These are phyloP conservation scores for Dioszegia crocea DNA, from an alignment of 768 basidiomycete species.

Conservation along the genomic window DNA sequence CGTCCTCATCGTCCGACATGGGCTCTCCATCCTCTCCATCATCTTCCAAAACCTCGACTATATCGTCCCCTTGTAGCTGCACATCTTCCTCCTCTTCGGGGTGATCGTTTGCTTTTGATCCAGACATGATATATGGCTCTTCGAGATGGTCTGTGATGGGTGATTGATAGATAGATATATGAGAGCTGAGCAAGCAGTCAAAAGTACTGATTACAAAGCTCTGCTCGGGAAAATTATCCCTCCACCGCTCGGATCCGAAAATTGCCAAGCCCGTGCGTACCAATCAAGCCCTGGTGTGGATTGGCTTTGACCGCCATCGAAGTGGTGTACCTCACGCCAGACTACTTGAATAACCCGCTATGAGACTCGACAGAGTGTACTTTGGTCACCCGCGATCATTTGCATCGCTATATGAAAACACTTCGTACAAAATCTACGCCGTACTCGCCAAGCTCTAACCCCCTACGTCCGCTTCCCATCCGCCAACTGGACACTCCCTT, in stretches of 20 bases:
- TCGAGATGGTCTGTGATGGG: not conserved
- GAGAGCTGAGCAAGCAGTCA: not conserved
- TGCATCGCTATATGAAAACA: no score
- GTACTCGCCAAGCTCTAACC: no score
- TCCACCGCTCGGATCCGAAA: not conserved
- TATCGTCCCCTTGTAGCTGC: constrained; percentile 29
- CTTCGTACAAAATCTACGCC: no score
- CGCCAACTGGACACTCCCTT: no score
- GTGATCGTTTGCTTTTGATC: not conserved
- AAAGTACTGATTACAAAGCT: not conserved
- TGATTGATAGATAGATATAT: not conserved
- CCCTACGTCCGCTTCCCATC: no score
- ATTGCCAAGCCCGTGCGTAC: no score
- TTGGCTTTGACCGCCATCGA: no score
- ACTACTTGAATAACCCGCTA: no score
- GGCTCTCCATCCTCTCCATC: constrained; percentile 21
- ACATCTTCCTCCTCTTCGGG: constrained; percentile 21
- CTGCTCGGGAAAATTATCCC: not conserved
- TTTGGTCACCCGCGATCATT: no score
- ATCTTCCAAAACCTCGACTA: constrained; percentile 38
- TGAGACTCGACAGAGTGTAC: no score
- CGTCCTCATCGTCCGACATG: constrained; percentile 36
- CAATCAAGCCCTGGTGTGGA: no score
- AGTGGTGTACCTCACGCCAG: no score
- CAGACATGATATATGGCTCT: constrained; percentile 3